These are phyloP conservation scores for Musa balbisiana DNA, from an alignment of 202 grass and related monocot species.

Conservation along the genomic window DNA sequence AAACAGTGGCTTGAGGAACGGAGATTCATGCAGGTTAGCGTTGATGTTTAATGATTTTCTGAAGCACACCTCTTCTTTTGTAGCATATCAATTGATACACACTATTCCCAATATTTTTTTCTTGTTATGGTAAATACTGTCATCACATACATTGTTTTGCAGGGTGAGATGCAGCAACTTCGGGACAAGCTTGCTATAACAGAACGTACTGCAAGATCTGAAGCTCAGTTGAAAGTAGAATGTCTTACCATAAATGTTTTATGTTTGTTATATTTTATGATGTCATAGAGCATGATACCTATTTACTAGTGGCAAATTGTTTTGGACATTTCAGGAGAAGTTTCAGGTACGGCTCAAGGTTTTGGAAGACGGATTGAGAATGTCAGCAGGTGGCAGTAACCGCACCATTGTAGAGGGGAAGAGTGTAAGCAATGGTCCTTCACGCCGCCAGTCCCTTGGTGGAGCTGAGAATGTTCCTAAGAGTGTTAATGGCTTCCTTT, in stretches of 20 bases:
- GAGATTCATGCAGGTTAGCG: constrained; percentile 79
- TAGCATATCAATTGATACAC: background rate
- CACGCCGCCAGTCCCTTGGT: constrained; percentile 66
- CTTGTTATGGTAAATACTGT: background rate
- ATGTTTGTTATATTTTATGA: background rate
- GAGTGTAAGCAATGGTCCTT: constrained; percentile 49
- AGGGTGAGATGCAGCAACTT: constrained; percentile 98
- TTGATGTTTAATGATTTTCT: constrained; percentile 8
- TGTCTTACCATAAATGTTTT: background rate
- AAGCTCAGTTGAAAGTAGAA: constrained; percentile 86
- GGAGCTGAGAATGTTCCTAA: constrained; percentile 77
- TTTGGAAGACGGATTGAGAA: constrained; percentile 88
- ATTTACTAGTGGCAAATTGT: background rate
- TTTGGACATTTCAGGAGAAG: constrained; percentile 59
- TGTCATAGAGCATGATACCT: background rate
- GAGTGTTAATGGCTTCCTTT: constrained; percentile 42
- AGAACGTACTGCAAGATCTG: constrained; percentile 84
- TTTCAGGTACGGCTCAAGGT: constrained; percentile 88
- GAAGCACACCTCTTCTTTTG: background rate
- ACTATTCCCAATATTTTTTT: background rate
- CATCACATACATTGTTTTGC: constrained; percentile 14
- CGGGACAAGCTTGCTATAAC: constrained; percentile 90
- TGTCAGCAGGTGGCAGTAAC: constrained; percentile 42
- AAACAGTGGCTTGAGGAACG: constrained; percentile 98
- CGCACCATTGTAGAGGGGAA: constrained; percentile 60